These are phyloP conservation scores for Gynandropsis gynandra DNA, from an alignment of 345 rosid species.

Conservation along the genomic window DNA sequence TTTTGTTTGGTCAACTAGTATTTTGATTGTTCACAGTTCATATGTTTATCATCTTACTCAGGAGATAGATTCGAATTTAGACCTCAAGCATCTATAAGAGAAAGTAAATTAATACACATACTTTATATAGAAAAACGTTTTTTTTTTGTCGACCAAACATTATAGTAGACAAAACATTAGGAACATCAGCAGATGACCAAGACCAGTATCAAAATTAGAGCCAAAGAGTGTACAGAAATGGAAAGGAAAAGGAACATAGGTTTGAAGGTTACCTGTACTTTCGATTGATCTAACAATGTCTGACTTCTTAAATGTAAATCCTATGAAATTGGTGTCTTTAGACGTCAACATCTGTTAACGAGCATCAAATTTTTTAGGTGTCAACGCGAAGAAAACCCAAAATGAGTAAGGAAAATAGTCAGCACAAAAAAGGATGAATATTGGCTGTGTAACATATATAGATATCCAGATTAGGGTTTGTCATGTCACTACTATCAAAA, in stretches of 20 bases:
- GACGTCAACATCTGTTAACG: constrained; percentile 85
- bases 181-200: not conserved
- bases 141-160: not conserved
- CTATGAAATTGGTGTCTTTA: constrained; percentile 85
- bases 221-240: not conserved
- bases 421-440: no score
- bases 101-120: not conserved
- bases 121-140: not conserved
- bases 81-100: not conserved
- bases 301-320: constrained; percentile 87
- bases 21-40: no score
- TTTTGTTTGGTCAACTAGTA: no score
- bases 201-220: constrained; percentile 8
- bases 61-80: constrained; percentile 2
- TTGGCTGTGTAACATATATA: no score
- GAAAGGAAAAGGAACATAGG: not conserved
- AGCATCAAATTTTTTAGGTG: constrained; percentile 7
- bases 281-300: constrained; percentile 68
- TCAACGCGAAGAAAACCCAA: not conserved
- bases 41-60: no score
- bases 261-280: constrained; percentile 53
- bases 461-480: constrained; percentile 3
- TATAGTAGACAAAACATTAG: not conserved
- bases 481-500: not conserved
- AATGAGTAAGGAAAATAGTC: no score